Conservation (phyloP, 1,284 basidiomycete genomes). For the Cryptococcus neoformans region DNA sequence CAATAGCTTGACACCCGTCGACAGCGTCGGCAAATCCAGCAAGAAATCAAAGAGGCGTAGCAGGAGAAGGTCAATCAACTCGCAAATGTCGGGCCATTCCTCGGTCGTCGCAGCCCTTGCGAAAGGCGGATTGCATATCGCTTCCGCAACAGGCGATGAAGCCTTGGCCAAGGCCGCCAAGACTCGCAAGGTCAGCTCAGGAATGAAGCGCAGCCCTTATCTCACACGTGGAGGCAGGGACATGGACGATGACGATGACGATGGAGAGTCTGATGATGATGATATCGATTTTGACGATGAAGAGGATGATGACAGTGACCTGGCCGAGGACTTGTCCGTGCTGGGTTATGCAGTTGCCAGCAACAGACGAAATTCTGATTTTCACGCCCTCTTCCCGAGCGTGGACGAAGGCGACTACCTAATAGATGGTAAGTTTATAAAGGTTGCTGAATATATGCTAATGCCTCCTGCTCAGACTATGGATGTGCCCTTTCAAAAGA, state of each 20-base stretch:
- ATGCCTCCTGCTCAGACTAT: conserved; percentile 63
- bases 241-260: conserved; percentile 61
- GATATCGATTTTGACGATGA: conserved; percentile 52
- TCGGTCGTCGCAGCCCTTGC: conserved; percentile 38
- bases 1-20: conserved; percentile 12
- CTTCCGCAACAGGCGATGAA: conserved; percentile 4
- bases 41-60: conserved; percentile 24
- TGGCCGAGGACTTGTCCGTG: conserved; percentile 60
- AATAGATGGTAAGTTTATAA: conserved; percentile 75
- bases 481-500: conserved; percentile 95
- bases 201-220: conserved; percentile 19
- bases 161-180: conserved; percentile 3
- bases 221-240: conserved; percentile 16
- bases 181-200: background rate
- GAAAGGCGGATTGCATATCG: conserved; percentile 31
- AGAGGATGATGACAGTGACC: conserved; percentile 50
- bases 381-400: conserved; percentile 84
- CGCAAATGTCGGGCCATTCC: conserved; percentile 14
- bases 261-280: conserved; percentile 49
- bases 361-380: conserved; percentile 90
- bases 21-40: conserved; percentile 11
- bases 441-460: conserved; percentile 6
- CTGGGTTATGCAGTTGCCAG: conserved; percentile 97
- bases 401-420: conserved; percentile 96
- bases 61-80: conserved; percentile 22